Percentiles rank a stretch among this genome's conserved stretches.
Evolutionary conservation across 2,329 filamentous ascomycete species (phyloP).

Genomic region (Beauveria asiatica): DNA sequence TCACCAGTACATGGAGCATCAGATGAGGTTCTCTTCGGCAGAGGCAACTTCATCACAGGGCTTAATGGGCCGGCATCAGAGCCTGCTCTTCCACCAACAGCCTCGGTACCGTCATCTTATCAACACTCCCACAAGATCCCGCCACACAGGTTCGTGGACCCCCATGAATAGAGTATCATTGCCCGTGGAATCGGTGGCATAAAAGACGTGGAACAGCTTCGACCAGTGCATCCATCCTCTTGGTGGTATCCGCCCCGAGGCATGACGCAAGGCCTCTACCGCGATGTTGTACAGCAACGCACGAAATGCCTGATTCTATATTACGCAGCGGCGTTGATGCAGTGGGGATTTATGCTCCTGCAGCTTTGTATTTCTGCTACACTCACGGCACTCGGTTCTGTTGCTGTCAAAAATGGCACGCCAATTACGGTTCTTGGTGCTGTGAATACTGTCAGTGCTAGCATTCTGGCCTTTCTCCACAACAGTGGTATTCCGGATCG

Average conservation of each 20-base stretch:
- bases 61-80: not conserved
- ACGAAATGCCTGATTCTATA: slow-evolving; percentile 37
- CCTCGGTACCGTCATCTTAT: slow-evolving; percentile 1
- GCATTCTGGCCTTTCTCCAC: slow-evolving; percentile 42
- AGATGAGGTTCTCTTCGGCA: slow-evolving; percentile 6
- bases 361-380: slow-evolving; percentile 41
- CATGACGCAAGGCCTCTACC: slow-evolving; percentile 40
- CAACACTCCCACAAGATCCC: slow-evolving; percentile 14
- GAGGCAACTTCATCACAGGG: not conserved
- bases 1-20: slow-evolving; percentile 1
- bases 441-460: slow-evolving; percentile 41
- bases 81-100: not conserved
- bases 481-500: slow-evolving; percentile 46
- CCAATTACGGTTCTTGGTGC: slow-evolving; percentile 42
- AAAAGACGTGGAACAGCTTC: slow-evolving; percentile 34
- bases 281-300: slow-evolving; percentile 36
- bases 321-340: slow-evolving; percentile 31
- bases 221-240: slow-evolving; percentile 32
- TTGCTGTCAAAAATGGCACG: slow-evolving; percentile 27
- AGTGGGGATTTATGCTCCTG: slow-evolving; percentile 38
- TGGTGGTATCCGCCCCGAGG: slow-evolving; percentile 38
- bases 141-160: slow-evolving; percentile 32
- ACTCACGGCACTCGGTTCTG: slow-evolving; percentile 41
- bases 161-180: slow-evolving; percentile 37
- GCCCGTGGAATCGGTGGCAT: slow-evolving; percentile 40